Conservation (phyloP, 2,329 filamentous ascomycete genomes). For the Chrysosporium queenslandicum region DNA sequence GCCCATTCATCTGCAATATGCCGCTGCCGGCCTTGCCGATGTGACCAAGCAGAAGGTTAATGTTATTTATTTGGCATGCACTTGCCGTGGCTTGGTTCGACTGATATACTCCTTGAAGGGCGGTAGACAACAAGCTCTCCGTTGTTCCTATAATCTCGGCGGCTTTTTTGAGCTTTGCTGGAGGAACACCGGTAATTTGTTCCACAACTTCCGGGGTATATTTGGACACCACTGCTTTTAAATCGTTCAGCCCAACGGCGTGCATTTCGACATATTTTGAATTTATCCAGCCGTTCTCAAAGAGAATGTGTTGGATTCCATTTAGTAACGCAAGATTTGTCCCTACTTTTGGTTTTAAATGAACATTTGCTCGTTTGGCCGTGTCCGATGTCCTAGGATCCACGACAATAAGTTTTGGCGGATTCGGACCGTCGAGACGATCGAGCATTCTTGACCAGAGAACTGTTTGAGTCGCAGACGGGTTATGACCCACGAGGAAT, state of each 20-base stretch:
- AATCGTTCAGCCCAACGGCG: slow-evolving; percentile 23
- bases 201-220: slow-evolving; percentile 29
- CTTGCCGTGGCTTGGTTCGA: slow-evolving; percentile 35
- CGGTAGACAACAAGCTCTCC: slow-evolving; percentile 29
- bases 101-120: slow-evolving; percentile 35
- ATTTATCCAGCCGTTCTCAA: slow-evolving; percentile 31
- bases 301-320: slow-evolving; percentile 31
- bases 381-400: slow-evolving; percentile 30
- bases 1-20: slow-evolving; percentile 34
- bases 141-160: slow-evolving; percentile 28
- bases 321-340: slow-evolving; percentile 34
- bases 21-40: slow-evolving; percentile 31
- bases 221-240: slow-evolving; percentile 23
- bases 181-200: slow-evolving; percentile 30
- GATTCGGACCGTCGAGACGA: slow-evolving; percentile 27
- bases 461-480: slow-evolving; percentile 31
- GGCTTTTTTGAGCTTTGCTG: slow-evolving; percentile 23
- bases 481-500: slow-evolving; percentile 33
- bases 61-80: slow-evolving; percentile 36
- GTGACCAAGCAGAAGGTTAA: slow-evolving; percentile 31
- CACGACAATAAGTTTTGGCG: slow-evolving; percentile 30
- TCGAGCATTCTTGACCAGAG: slow-evolving; percentile 31
- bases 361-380: slow-evolving; percentile 28
- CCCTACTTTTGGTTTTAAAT: slow-evolving; percentile 28
- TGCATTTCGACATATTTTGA: slow-evolving; percentile 25